Percentiles rank a stretch among this genome's conserved stretches.
phyloP scores from a whole-genome alignment of 257 asterid species.

The Nicotiana undulata region DNA sequence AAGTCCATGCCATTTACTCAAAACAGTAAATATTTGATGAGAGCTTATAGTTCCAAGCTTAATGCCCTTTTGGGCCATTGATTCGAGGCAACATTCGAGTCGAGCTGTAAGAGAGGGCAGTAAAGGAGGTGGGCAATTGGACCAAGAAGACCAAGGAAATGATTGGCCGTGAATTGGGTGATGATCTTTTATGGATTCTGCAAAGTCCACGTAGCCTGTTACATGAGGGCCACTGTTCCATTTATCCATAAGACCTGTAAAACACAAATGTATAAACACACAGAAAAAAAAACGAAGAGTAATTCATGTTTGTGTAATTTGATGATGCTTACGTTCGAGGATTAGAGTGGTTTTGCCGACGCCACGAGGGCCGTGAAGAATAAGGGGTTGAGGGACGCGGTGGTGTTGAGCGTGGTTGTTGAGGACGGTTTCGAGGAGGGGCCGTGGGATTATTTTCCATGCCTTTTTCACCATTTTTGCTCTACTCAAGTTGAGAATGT shows the following conservation, averaged over 20 bases:
- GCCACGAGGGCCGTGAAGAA: slow-evolving; percentile 98
- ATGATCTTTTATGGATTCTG: slow-evolving; percentile 59
- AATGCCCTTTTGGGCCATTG: slow-evolving; percentile 61
- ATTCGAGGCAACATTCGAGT: slow-evolving; percentile 77
- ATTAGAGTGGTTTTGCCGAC: slow-evolving; percentile 96
- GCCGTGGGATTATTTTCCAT: slow-evolving; percentile 87
- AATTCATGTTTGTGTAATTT: background rate
- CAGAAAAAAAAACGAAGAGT: background rate
- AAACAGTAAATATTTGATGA: slow-evolving; percentile 67
- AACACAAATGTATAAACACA: background rate
- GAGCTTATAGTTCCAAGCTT: slow-evolving; percentile 76
- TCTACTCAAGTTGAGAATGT: background rate
- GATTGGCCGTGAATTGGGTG: slow-evolving; percentile 88
- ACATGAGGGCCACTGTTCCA: slow-evolving; percentile 95
- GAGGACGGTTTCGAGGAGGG: slow-evolving; percentile 75
- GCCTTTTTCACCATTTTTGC: slow-evolving; percentile 49
- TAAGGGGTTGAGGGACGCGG: slow-evolving; percentile 89
- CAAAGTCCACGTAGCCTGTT: slow-evolving; percentile 87
- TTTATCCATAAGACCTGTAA: slow-evolving; percentile 62
- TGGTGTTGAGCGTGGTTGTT: slow-evolving; percentile 89
- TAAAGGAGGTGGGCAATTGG: slow-evolving; percentile 49
- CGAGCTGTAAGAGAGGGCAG: slow-evolving; percentile 41
- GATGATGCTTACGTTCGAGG: slow-evolving; percentile 50
- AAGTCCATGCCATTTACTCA: slow-evolving; percentile 86
- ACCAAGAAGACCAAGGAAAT: slow-evolving; percentile 91